Evolutionary conservation across 495 filamentous ascomycete species (phyloP).

Genomic region (Hypoxylon fragiforme): DNA sequence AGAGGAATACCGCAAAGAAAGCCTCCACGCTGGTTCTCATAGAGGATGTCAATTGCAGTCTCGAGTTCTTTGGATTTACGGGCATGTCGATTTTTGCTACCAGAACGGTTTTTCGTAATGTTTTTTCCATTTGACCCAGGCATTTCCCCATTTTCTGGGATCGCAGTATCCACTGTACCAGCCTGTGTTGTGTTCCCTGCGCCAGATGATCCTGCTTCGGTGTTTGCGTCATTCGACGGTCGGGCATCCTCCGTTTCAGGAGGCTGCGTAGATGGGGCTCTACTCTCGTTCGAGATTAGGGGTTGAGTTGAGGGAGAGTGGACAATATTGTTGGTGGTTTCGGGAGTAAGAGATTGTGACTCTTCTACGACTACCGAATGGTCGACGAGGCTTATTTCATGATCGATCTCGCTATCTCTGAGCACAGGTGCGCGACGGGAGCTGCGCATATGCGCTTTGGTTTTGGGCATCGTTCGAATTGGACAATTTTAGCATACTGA

Average conservation of each 20-base stretch:
- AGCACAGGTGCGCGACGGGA: conserved; percentile 53
- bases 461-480: conserved; percentile 45
- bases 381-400: conserved; percentile 63
- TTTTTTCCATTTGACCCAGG: conserved; percentile 2
- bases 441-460: conserved; percentile 45
- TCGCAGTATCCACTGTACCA: neutral
- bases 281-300: conserved; percentile 26
- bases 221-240: conserved; percentile 5
- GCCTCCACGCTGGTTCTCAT: conserved; percentile 86
- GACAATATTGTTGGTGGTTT: conserved; percentile 10
- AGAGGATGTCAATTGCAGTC: conserved; percentile 79
- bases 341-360: conserved; percentile 15
- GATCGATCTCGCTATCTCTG: conserved; percentile 61
- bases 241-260: conserved; percentile 13
- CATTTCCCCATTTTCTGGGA: conserved; percentile 8
- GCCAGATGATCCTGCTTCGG: conserved; percentile 22
- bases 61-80: conserved; percentile 43
- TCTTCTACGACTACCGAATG: conserved; percentile 28
- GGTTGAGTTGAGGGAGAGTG: conserved; percentile 18
- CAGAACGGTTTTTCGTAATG: neutral
- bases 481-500: conserved; percentile 28
- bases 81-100: conserved; percentile 8
- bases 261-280: conserved; percentile 19
- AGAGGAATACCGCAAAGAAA: conserved; percentile 88
- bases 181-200: conserved; percentile 11